These are phyloP conservation scores for Podila minutissima DNA, from an alignment of 192 early-diverging fungal genomes.

Conservation along the genomic window DNA sequence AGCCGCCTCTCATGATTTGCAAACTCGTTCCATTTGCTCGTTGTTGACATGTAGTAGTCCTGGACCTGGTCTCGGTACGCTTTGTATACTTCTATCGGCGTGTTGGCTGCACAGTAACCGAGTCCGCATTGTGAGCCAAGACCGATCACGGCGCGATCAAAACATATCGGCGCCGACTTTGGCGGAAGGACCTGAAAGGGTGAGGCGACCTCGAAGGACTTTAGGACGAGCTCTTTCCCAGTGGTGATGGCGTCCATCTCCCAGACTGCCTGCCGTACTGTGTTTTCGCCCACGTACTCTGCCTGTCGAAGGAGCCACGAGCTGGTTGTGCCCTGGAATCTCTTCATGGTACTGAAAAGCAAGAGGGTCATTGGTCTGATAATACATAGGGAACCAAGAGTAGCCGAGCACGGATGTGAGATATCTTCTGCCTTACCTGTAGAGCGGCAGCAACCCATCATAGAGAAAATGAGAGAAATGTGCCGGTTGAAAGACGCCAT, in stretches of 20 bases:
- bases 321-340: not conserved
- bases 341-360: conserved; percentile 41
- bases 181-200: conserved; percentile 9
- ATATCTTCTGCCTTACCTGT: not conserved
- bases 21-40: not conserved
- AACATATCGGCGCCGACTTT: conserved; percentile 30
- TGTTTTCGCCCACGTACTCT: conserved; percentile 20
- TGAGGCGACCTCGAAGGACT: conserved; percentile 1
- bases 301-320: conserved; percentile 40
- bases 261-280: not conserved
- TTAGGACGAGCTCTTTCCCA: conserved; percentile 19
- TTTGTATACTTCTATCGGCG: not conserved
- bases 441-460: conserved; percentile 53
- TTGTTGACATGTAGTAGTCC: not conserved
- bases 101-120: conserved; percentile 20
- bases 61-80: not conserved
- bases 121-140: conserved; percentile 32
- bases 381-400: not conserved
- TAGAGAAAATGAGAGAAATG: conserved; percentile 54
- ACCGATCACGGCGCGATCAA: conserved; percentile 37
- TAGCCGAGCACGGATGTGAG: not conserved
- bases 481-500: conserved; percentile 37
- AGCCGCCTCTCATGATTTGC: not conserved
- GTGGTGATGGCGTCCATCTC: conserved; percentile 19
- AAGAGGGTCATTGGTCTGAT: not conserved